Percentiles rank a stretch among this genome's conserved stretches.
Evolutionary conservation across 73 alveolate species (phyloP).

Genomic region (Breviolum minutum): DNA sequence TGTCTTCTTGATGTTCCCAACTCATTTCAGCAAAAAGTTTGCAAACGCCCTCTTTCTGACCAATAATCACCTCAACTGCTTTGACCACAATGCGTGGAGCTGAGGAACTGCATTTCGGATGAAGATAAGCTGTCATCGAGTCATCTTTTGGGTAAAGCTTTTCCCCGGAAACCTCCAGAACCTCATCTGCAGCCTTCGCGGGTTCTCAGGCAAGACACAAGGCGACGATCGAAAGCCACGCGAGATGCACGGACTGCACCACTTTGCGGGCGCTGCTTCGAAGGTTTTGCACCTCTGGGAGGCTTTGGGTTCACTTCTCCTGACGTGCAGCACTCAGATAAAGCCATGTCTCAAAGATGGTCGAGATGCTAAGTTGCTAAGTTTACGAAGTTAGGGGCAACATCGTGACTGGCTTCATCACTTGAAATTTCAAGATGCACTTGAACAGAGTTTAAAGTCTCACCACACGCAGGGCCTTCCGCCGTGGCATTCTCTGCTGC

Average conservation of each 20-base stretch:
- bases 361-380: too few relatives aligned
- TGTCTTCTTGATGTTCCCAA: constrained; percentile 89
- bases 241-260: constrained; percentile 33
- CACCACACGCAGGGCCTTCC: neutral
- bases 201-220: constrained; percentile 8
- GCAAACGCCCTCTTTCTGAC: constrained; percentile 63
- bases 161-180: too few relatives aligned
- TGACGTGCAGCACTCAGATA: neutral
- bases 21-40: constrained; percentile 62
- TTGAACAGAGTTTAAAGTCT: neutral
- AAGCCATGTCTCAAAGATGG: too few relatives aligned
- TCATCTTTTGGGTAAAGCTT: too few relatives aligned
- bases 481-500: constrained; percentile 12
- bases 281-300: constrained; percentile 36
- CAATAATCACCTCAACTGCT: constrained; percentile 8
- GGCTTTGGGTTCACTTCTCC: constrained; percentile 33
- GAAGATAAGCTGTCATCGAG: too few relatives aligned
- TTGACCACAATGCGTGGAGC: too few relatives aligned
- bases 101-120: too few relatives aligned
- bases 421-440: too few relatives aligned
- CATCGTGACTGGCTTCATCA: too few relatives aligned
- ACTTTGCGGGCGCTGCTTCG: constrained; percentile 74
- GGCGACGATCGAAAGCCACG: constrained; percentile 33
- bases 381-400: too few relatives aligned
- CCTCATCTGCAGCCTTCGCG: too few relatives aligned